Evolutionary conservation across 345 rosid species (phyloP).

Genomic region (Corchorus olitorius): DNA sequence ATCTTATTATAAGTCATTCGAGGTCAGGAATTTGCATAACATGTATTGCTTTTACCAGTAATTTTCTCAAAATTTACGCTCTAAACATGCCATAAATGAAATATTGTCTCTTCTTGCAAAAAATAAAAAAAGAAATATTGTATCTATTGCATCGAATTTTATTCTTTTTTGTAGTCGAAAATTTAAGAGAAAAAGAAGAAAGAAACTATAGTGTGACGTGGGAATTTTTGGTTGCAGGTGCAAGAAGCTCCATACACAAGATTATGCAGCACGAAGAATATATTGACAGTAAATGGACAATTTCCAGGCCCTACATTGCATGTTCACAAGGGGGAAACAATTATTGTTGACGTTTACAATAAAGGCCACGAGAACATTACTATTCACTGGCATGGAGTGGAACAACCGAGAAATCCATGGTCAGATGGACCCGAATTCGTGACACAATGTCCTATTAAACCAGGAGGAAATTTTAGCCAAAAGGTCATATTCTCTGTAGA

Average conservation of each 20-base stretch:
- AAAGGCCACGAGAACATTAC: conserved; percentile 47
- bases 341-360: conserved; percentile 46
- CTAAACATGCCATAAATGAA: too few species aligned
- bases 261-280: conserved; percentile 41
- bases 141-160: too few species aligned
- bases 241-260: conserved; percentile 37
- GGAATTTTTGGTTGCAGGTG: conserved; percentile 27
- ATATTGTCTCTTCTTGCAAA: too few species aligned
- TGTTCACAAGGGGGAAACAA: conserved; percentile 42
- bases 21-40: too few species aligned
- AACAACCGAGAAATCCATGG: conserved; percentile 58
- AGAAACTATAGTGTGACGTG: too few species aligned
- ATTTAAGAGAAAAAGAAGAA: too few species aligned
- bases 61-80: too few species aligned
- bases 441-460: conserved; percentile 51
- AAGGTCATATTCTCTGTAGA: conserved; percentile 34
- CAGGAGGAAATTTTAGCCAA: conserved; percentile 41
- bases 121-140: too few species aligned
- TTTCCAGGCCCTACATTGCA: conserved; percentile 51
- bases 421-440: conserved; percentile 51
- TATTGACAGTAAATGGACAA: conserved; percentile 47
- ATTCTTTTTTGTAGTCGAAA: too few species aligned
- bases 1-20: too few species aligned
- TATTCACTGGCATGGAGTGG: conserved; percentile 48
- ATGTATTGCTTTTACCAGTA: too few species aligned